Conservation (phyloP, 176 grass and related monocot species). For the Secale cereale region DNA sequence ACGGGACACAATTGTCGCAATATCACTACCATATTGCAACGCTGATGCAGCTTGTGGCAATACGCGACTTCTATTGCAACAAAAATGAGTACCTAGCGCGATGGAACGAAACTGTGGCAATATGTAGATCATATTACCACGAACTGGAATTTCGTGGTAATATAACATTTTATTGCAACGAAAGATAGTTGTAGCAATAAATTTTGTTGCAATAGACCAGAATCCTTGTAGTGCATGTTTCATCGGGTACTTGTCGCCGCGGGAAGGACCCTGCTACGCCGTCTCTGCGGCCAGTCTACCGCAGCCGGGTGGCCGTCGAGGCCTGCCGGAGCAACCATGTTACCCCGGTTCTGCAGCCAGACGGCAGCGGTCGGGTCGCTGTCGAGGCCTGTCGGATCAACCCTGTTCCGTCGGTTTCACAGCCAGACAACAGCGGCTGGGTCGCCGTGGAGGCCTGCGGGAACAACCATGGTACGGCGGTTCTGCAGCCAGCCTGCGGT, state of each 20-base stretch:
- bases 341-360: neutral
- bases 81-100: too few species aligned
- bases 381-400: neutral
- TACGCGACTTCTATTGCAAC: too few species aligned
- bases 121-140: too few species aligned
- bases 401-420: neutral
- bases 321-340: neutral
- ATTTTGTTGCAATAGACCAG: too few species aligned
- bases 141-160: too few species aligned
- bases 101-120: too few species aligned
- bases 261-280: neutral
- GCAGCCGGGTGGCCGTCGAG: neutral
- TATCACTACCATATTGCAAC: too few species aligned
- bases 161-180: too few species aligned
- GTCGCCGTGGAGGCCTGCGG: neutral
- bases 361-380: neutral
- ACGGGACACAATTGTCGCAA: too few species aligned
- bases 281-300: neutral
- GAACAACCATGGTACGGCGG: neutral
- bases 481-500: neutral
- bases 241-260: neutral
- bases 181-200: too few species aligned
- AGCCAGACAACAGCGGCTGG: neutral
- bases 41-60: too few species aligned
- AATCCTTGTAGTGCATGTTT: too few species aligned